phyloP scores from a whole-genome alignment of 768 basidiomycete species.

The Kwoniella dendrophila region DNA sequence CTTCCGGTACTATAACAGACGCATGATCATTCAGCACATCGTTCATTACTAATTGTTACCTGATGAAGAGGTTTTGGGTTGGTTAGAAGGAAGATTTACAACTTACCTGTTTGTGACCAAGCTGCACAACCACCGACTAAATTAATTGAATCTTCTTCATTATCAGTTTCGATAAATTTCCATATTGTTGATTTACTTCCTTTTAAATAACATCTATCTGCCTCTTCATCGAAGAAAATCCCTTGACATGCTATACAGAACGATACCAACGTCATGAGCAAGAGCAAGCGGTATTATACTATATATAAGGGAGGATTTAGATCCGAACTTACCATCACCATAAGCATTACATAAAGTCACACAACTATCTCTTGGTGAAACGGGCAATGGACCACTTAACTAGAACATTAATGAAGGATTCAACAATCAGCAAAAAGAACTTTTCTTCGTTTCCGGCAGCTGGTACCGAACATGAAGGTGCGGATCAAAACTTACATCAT shows the following conservation, averaged over 20 bases:
- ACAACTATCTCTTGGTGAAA: conserved; percentile 28
- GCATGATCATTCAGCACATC: background rate
- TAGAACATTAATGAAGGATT: conserved; percentile 14
- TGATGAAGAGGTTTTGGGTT: no score
- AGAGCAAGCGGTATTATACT: background rate
- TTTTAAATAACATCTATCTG: conserved; percentile 29
- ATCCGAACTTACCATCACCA: conserved; percentile 15
- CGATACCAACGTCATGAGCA: background rate
- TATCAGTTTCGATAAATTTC: conserved; percentile 17
- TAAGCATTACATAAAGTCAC: conserved; percentile 31
- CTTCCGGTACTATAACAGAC: conserved; percentile 21
- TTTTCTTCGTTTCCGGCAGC: no score
- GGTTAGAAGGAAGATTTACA: no score
- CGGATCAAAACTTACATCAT: conserved; percentile 33
- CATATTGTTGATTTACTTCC: conserved; percentile 25
- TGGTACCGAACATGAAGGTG: no score
- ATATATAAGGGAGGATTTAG: background rate
- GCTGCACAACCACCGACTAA: conserved; percentile 35
- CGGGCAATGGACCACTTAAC: conserved; percentile 26
- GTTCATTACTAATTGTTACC: background rate
- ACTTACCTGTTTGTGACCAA: conserved; percentile 33
- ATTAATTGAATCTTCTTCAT: conserved; percentile 22
- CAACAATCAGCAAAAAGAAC: no score
- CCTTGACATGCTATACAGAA: conserved; percentile 25
- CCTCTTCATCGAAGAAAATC: conserved; percentile 26